These are phyloP conservation scores for Chrysosporium queenslandicum DNA, from an alignment of 2,329 filamentous ascomycete species.

Conservation along the genomic window DNA sequence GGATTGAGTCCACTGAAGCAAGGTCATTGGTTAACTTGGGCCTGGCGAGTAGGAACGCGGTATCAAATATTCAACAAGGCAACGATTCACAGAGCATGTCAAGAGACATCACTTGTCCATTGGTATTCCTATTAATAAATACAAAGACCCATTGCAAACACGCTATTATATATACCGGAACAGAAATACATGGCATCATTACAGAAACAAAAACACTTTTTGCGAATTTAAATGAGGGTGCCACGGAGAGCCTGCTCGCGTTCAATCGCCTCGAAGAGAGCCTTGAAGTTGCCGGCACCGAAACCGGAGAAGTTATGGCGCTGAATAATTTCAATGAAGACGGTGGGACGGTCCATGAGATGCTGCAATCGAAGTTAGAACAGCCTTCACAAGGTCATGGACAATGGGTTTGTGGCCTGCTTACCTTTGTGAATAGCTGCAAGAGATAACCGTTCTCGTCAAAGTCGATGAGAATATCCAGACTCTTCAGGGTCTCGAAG, in stretches of 20 bases:
- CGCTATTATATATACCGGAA: slow-evolving; percentile 8
- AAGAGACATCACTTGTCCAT: neutral
- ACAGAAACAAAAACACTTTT: slow-evolving; percentile 3
- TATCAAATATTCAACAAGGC: neutral
- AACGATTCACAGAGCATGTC: neutral
- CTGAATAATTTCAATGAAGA: slow-evolving; percentile 95
- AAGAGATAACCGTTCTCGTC: slow-evolving; percentile 80
- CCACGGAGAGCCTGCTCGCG: slow-evolving; percentile 78
- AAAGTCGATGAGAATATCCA: slow-evolving; percentile 91
- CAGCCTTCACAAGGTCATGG: neutral
- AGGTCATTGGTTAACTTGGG: too few species aligned
- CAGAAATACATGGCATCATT: slow-evolving; percentile 6
- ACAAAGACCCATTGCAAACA: neutral
- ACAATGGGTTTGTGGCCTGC: slow-evolving; percentile 7
- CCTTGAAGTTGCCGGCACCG: slow-evolving; percentile 92
- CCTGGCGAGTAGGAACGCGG: too few species aligned
- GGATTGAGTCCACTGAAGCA: too few species aligned
- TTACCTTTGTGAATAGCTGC: slow-evolving; percentile 61
- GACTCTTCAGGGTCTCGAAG: slow-evolving; percentile 68
- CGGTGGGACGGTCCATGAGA: slow-evolving; percentile 85
- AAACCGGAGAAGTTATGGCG: slow-evolving; percentile 83
- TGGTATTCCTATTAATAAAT: slow-evolving; percentile 3
- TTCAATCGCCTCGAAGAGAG: slow-evolving; percentile 89
- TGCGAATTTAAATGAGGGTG: slow-evolving; percentile 48
- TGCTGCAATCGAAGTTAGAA: slow-evolving; percentile 40